Evolutionary conservation across 2,329 filamentous ascomycete species (phyloP), one percentile per base, ranked within the genome.

Genomic region (Paecilomyces formosus): DNA sequence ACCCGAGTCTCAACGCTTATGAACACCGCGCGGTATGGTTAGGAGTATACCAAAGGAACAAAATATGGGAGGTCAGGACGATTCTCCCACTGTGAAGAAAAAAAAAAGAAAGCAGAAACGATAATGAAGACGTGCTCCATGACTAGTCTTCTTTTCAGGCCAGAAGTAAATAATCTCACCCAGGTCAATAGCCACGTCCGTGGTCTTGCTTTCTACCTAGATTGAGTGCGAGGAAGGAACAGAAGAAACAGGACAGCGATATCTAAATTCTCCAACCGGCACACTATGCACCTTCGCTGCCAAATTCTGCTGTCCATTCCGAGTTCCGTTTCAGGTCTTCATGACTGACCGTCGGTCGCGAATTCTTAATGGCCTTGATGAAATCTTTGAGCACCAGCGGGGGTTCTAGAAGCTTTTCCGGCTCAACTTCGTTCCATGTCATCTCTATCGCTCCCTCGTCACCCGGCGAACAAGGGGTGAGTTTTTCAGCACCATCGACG

Each of bases 301-400:
- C 93, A 76, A 97, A 97, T 77, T 97, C 92, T 68, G 88, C 84
- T 9, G 94, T 99, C 94, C 94, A 99, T 52, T 97, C 92, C 53
- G 89, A 82, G 73, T 93, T 97, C 68, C 85, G 83, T 65, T 85
- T 82, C 53, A 99, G 82, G 71, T 99, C 95, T 55, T 92, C 91
- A 55, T 84, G 82, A 56, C 91, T 94, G 56, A 99, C 94, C 0
- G 94, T 97, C 22, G 94, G 94, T 69, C 94, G 81, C 55, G 90
- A 90, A 53, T 87, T 86, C 70, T 91, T 92, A 68, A 99, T 88
- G 1, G 94, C 93, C 73, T 93, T 91, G 71, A 95, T 82, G 70
- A 99, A 97, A 74, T 99, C 94, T 73, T 95, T 95, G 58, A 96
- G 82, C 63, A 88, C 83, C 22, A 99, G 86, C 0, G 91, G 84